phyloP scores from a whole-genome alignment of 768 basidiomycete genomes.

The Lactarius tabidus region DNA sequence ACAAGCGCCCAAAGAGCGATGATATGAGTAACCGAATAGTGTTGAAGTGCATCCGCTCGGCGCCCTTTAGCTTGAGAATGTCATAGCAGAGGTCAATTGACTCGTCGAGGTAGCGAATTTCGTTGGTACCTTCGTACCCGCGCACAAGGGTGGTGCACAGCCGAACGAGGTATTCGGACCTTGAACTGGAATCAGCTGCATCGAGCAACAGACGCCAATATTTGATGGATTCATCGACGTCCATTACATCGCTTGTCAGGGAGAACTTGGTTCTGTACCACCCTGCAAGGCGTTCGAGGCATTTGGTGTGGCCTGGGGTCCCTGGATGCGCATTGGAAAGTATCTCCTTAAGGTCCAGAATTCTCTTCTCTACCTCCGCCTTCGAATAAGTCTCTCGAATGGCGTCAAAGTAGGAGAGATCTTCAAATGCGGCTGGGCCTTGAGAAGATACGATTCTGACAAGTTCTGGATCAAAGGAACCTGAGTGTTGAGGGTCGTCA shows the following conservation, averaged over 20 bases:
- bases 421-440: neutral
- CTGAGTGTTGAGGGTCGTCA: neutral
- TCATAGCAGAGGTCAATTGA: no score
- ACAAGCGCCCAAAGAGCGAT: neutral
- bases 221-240: no score
- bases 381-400: neutral
- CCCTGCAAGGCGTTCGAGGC: neutral
- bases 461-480: neutral
- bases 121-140: no score
- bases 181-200: no score
- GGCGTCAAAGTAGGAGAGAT: neutral
- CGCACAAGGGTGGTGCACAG: no score
- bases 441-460: neutral
- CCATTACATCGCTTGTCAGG: neutral
- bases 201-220: no score
- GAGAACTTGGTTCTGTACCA: constrained; percentile 5
- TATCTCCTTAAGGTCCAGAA: neutral
- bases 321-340: neutral
- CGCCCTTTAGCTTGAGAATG: no score
- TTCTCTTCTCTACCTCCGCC: neutral
- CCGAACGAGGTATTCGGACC: no score
- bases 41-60: no score
- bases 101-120: no score
- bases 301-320: neutral
- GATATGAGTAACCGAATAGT: neutral